Percentiles rank a stretch among this genome's conserved stretches.
phyloP scores from a whole-genome alignment of 2,329 filamentous ascomycete genomes.

The Monilinia aucupariae region DNA sequence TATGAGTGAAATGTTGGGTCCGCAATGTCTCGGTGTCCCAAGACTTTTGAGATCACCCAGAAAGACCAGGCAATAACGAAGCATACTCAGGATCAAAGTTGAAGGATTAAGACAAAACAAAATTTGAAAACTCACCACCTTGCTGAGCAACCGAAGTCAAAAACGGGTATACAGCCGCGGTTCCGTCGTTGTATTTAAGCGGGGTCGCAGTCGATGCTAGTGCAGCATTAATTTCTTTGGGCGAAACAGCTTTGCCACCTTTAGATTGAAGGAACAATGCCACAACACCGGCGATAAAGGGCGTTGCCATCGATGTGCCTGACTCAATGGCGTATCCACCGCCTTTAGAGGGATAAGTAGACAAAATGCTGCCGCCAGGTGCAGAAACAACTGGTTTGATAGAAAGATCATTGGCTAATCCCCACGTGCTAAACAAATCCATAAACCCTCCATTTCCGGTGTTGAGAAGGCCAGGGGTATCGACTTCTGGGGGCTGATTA shows the following conservation, averaged over 20 bases:
- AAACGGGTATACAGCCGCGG: not conserved
- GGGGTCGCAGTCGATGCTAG: constrained; percentile 1
- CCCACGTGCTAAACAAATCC: not conserved
- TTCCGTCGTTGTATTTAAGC: not conserved
- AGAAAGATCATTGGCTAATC: not conserved
- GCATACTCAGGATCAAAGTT: not conserved
- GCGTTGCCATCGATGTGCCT: not conserved
- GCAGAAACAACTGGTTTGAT: not conserved
- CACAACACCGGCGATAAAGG: not conserved
- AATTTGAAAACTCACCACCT: not conserved
- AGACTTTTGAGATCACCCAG: not conserved
- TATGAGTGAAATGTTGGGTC: not conserved
- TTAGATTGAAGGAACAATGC: not conserved
- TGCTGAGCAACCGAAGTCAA: constrained; percentile 1
- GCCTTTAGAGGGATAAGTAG: not conserved
- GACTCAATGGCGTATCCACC: not conserved
- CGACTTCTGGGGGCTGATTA: not conserved
- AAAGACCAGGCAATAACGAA: not conserved
- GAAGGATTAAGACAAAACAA: not conserved
- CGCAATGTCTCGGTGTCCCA: not conserved
- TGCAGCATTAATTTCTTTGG: not conserved
- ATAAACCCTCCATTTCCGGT: not conserved
- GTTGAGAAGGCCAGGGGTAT: not conserved
- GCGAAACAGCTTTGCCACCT: not conserved
- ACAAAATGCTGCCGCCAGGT: not conserved